Base-by-base conservation (phyloP, 2,329 filamentous ascomycete species). In the Trichoderma guizhouense region DNA sequence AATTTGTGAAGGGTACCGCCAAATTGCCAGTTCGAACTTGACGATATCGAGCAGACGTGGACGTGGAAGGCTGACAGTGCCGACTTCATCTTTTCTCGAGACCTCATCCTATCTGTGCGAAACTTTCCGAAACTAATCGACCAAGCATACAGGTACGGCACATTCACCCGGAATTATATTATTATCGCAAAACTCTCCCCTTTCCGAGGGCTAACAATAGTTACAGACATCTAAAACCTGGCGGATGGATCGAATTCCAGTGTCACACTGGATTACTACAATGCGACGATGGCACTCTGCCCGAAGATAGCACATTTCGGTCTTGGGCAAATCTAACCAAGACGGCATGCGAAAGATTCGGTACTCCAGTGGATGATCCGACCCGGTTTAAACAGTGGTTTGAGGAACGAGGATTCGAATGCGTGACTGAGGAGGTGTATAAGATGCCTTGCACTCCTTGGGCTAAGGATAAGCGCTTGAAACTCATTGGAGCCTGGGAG, bases 391-490 rank as follows among this genome's bases (percentile, higher is more conserved):
- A 75, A 61, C 47, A 66, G n/a, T 81, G 82, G 72, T 79, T 89
- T 71, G 77, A 79, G 18, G 82, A 84, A n/a, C 83, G 83, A 1
- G 88, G 87, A 5, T 89, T 89, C 75, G 79, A 81, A 64, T 81
- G 86, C 73, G 83, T 89, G 0, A 76, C 77, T 1, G 83, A 87
- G 75, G 77, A 81, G 9, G 76, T 84, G 24, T 84, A 80, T 75
- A 84, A 84, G 77, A 81, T 86, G 76, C 86, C 86, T 1, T 79
- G 81, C 71, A 84, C 83, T 73, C 79, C 82, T 7, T 88, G 86
- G 86, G 82, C 85, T 0, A 84, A 83, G 66, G 83, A 86, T 57
- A 80, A 80, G 39, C 83, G 83, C 34, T 79, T 85, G 62, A 88
- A 87, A 76, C 82, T 86, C 70, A 76, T 87, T 14, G 86, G 86